Percentiles rank a stretch among this genome's conserved stretches.
phyloP scores from a whole-genome alignment of 140 eudicot genomes.

The Anethum foeniculum region DNA sequence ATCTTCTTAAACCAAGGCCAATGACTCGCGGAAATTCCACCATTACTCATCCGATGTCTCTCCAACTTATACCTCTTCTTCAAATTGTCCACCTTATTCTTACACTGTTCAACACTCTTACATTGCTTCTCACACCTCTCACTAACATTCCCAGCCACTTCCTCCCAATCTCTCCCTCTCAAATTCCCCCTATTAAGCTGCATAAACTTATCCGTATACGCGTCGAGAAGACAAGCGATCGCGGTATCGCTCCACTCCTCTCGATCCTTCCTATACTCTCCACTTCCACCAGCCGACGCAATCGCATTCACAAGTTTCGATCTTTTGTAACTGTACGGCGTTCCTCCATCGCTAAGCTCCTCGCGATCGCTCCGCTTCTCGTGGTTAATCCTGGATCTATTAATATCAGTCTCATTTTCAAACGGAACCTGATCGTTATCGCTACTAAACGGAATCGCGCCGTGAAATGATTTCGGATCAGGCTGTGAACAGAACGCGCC shows the following conservation, averaged over 20 bases:
- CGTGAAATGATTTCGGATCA: conserved; percentile 17
- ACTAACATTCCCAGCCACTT: conserved; percentile 75
- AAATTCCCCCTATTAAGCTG: conserved; percentile 82
- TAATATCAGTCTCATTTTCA: conserved; percentile 51
- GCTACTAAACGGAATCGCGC: not conserved
- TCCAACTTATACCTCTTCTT: conserved; percentile 91
- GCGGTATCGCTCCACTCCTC: conserved; percentile 98
- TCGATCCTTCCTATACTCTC: conserved; percentile 86
- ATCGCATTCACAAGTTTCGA: conserved; percentile 19
- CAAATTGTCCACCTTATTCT: conserved; percentile 93
- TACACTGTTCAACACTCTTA: conserved; percentile 96
- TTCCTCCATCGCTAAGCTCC: conserved; percentile 66
- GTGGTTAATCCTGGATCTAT: conserved; percentile 30
- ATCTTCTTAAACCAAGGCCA: conserved; percentile 98
- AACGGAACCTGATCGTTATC: conserved; percentile 31
- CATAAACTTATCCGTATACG: conserved; percentile 68
- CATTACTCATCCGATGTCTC: conserved; percentile 70
- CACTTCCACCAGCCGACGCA: conserved; percentile 20
- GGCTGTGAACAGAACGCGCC: conserved; percentile 36
- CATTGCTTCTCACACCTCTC: conserved; percentile 79
- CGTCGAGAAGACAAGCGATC: conserved; percentile 77
- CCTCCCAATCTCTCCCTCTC: conserved; percentile 98
- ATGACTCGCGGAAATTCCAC: conserved; percentile 53
- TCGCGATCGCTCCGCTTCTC: conserved; percentile 54
- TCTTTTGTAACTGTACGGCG: conserved; percentile 44